phyloP scores from a whole-genome alignment of 768 basidiomycete species.

The Kwoniella botswanensis region DNA sequence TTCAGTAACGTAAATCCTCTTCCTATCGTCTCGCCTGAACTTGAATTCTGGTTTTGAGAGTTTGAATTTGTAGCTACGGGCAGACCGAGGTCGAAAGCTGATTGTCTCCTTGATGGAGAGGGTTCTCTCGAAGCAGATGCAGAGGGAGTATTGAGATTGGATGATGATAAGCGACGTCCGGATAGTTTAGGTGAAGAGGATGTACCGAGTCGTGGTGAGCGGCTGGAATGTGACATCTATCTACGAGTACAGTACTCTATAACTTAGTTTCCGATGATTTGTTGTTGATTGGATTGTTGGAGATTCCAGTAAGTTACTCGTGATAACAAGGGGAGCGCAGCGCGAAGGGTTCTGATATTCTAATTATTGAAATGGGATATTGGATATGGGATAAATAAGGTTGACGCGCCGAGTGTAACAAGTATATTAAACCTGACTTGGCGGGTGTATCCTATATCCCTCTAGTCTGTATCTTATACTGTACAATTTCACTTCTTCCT shows the following conservation, averaged over 20 bases:
- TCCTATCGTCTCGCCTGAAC: background rate
- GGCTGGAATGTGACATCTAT: background rate
- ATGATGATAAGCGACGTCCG: background rate
- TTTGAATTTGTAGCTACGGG: background rate
- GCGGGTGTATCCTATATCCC: too few relatives aligned
- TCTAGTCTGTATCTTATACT: too few relatives aligned
- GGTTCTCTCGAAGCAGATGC: background rate
- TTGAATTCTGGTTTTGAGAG: background rate
- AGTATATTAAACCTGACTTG: background rate
- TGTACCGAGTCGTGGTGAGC: background rate
- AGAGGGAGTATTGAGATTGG: background rate
- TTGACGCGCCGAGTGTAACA: background rate
- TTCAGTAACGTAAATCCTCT: conserved; percentile 1
- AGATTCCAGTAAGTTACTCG: too few relatives aligned
- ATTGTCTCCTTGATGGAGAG: background rate
- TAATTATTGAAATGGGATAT: background rate
- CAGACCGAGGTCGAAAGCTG: background rate
- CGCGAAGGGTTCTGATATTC: background rate
- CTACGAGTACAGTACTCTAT: too few relatives aligned
- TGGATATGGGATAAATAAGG: conserved; percentile 5
- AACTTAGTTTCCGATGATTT: background rate
- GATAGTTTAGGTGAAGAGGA: conserved; percentile 1
- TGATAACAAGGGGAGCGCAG: background rate
- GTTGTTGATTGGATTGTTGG: background rate
- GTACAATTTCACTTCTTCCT: too few relatives aligned